phyloP scores from a whole-genome alignment of 257 asterid genomes.

The Nicotiana knightiana region DNA sequence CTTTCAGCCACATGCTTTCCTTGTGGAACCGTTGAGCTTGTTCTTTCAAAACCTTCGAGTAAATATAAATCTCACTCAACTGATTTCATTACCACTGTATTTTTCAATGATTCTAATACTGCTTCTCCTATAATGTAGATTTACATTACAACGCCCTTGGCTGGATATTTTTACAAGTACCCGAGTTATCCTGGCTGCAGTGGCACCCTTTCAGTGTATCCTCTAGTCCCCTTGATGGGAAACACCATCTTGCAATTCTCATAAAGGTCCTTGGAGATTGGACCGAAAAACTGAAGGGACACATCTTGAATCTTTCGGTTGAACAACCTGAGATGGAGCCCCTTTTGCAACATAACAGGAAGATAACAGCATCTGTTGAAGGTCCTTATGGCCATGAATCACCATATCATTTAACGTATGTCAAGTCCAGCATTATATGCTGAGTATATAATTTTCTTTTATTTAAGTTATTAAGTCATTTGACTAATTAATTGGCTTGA shows the following conservation, averaged over 20 bases:
- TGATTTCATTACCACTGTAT: neutral
- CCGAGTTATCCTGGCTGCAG: slow-evolving; percentile 59
- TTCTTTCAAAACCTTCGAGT: slow-evolving; percentile 57
- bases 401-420: slow-evolving; percentile 67
- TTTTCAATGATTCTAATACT: neutral
- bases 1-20: slow-evolving; percentile 52
- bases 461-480: neutral
- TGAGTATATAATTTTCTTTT: neutral
- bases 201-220: slow-evolving; percentile 79
- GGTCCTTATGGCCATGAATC: slow-evolving; percentile 95
- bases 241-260: slow-evolving; percentile 43
- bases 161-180: slow-evolving; percentile 58
- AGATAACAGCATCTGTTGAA: slow-evolving; percentile 57
- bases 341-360: slow-evolving; percentile 22
- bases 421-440: neutral
- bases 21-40: slow-evolving; percentile 62
- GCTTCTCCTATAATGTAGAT: slow-evolving; percentile 28
- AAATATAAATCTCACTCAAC: slow-evolving; percentile 5
- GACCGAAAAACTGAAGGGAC: slow-evolving; percentile 41
- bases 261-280: slow-evolving; percentile 63
- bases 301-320: slow-evolving; percentile 20
- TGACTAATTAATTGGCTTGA: neutral
- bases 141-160: slow-evolving; percentile 60
- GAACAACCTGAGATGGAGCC: slow-evolving; percentile 17
- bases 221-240: slow-evolving; percentile 60